Percentiles rank a stretch among this genome's conserved stretches.
These are phyloP conservation scores for Byssochlamys sp. DNA, from an alignment of 2,329 filamentous ascomycete genomes.

Conservation along the genomic window DNA sequence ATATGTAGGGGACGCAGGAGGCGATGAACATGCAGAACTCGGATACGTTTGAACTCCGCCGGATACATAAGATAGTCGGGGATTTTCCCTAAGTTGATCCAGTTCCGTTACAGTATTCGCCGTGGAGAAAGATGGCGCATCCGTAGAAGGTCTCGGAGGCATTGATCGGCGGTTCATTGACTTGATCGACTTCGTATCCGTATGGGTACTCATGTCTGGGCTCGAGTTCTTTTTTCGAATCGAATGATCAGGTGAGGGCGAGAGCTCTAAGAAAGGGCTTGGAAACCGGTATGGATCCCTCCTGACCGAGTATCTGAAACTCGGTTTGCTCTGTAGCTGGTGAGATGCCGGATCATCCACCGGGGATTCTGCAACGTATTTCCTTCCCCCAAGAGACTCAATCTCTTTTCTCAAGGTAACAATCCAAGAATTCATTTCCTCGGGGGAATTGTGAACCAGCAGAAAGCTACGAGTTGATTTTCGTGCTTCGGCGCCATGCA, in stretches of 20 bases:
- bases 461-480: slow-evolving; percentile 32
- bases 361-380: slow-evolving; percentile 31
- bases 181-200: slow-evolving; percentile 4
- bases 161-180: slow-evolving; percentile 12
- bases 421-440: slow-evolving; percentile 39
- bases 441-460: slow-evolving; percentile 34
- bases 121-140: slow-evolving; percentile 13
- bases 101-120: slow-evolving; percentile 10
- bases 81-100: slow-evolving; percentile 12
- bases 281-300: slow-evolving; percentile 24
- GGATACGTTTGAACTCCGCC: slow-evolving; percentile 15
- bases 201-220: slow-evolving; percentile 2
- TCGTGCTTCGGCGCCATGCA: slow-evolving; percentile 24
- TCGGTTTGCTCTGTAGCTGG: slow-evolving; percentile 14
- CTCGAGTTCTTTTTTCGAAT: slow-evolving; percentile 4
- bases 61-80: slow-evolving; percentile 15
- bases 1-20: slow-evolving; percentile 6
- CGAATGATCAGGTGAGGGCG: slow-evolving; percentile 1
- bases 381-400: slow-evolving; percentile 36
- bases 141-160: slow-evolving; percentile 8
- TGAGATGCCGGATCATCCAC: slow-evolving; percentile 18
- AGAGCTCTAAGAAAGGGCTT: neutral
- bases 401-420: slow-evolving; percentile 37
- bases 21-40: slow-evolving; percentile 1
- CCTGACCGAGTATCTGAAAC: slow-evolving; percentile 24